phyloP scores from a whole-genome alignment of 148 eudicot species.

The Diospyros lotus region DNA sequence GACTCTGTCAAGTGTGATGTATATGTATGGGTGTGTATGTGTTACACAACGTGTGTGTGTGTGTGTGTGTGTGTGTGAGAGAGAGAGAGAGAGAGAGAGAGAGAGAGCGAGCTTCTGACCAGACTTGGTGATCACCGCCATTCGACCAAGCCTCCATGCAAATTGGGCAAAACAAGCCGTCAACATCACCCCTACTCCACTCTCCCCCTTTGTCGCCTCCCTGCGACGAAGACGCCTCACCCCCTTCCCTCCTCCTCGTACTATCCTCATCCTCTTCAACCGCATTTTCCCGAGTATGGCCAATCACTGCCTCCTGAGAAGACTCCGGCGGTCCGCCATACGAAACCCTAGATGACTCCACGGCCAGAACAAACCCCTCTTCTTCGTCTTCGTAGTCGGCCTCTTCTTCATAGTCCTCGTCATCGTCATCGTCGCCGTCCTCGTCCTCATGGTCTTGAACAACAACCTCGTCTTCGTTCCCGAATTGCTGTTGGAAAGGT shows the following conservation, averaged over 20 bases:
- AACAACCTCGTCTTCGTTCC: not conserved
- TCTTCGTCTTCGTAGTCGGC: conserved; percentile 19
- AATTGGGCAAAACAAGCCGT: conserved; percentile 72
- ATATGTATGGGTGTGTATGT: too few species aligned
- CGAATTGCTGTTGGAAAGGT: too few species aligned
- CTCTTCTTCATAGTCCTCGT: conserved; percentile 14
- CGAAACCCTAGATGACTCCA: conserved; percentile 4
- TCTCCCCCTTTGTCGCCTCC: conserved; percentile 9
- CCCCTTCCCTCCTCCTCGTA: conserved; percentile 10
- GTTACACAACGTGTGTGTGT: not conserved
- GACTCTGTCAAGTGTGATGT: too few species aligned
- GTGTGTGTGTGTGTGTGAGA: not conserved
- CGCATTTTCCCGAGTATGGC: conserved; percentile 1
- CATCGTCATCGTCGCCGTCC: conserved; percentile 12
- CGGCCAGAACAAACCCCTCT: not conserved
- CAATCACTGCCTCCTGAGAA: not conserved
- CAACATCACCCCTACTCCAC: conserved; percentile 41
- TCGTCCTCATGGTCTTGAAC: conserved; percentile 4
- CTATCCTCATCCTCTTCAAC: conserved; percentile 15
- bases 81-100: not conserved
- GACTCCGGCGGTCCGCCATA: not conserved
- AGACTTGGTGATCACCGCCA: conserved; percentile 61
- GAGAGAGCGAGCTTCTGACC: conserved; percentile 24
- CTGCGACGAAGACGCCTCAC: conserved; percentile 7
- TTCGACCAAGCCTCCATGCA: conserved; percentile 73